phyloP scores from a whole-genome alignment of 495 filamentous ascomycete genomes.

The Daldinia concentrica region DNA sequence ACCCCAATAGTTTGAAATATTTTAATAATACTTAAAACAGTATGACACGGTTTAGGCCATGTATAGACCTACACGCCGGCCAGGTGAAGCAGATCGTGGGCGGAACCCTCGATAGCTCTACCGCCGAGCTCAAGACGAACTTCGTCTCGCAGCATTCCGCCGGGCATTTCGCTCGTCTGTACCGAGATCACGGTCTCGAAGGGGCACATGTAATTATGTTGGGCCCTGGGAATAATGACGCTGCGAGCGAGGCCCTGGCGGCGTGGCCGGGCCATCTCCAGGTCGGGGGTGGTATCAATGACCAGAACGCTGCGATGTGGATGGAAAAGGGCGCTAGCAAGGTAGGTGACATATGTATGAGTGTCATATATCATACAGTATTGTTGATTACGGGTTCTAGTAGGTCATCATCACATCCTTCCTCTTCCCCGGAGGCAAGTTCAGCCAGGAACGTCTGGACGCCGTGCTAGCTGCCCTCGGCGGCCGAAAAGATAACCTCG shows the following conservation, averaged over 20 bases:
- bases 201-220: conserved; percentile 97
- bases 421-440: conserved; percentile 84
- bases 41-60: conserved; percentile 96
- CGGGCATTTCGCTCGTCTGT: conserved; percentile 79
- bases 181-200: conserved; percentile 72
- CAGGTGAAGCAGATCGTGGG: conserved; percentile 98
- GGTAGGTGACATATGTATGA: conserved; percentile 60
- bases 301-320: conserved; percentile 84
- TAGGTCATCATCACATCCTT: conserved; percentile 87
- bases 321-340: conserved; percentile 88
- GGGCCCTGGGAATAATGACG: conserved; percentile 83
- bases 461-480: conserved; percentile 74
- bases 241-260: conserved; percentile 76
- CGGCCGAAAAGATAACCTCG: conserved; percentile 79
- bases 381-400: conserved; percentile 25
- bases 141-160: conserved; percentile 85
- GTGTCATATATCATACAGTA: neutral
- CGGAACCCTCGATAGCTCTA: conserved; percentile 78
- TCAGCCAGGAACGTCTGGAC: conserved; percentile 76
- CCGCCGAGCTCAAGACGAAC: conserved; percentile 81
- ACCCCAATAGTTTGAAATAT: no score
- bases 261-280: conserved; percentile 83
- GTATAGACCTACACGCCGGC: conserved; percentile 95
- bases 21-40: conserved; percentile 29
- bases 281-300: conserved; percentile 90